Base-by-base conservation (phyloP, 2,329 filamentous ascomycete genomes). In the Phyllosticta citriasiana region DNA sequence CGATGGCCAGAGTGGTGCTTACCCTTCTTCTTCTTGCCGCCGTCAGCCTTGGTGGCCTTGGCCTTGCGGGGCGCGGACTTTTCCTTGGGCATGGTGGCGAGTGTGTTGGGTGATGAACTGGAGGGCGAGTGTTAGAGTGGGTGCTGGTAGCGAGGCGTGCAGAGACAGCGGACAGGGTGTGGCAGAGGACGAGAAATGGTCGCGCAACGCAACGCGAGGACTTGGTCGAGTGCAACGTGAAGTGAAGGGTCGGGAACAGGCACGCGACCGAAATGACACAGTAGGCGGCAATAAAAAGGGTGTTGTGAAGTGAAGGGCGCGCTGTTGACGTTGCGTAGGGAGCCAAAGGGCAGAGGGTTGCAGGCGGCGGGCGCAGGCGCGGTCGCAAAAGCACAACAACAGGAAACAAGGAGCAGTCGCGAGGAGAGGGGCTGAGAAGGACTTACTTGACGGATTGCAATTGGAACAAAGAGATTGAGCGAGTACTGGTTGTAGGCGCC, bases 11-110 rank as follows among this genome's bases (percentile, higher is more conserved):
- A 26, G 73, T 79, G 64, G 14, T 9, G 22, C 60, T 19, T 74
- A 87, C 85, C 86, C 83, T 88, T 88, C 85, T 88, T 88, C 80
- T 84, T 86, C 79, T 86, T 86, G 72, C 82, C 81, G 64, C 76
- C 76, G 65, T 75, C 76, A 67, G 74, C 71, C 73, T 80, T 80
- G 72, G 80, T 76, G 73, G 74, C 72, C 78, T 84, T 85, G 72
- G 79, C 75, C 77, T 84, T 85, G 74, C 84, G 81, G 72, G 82
- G 82, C 67, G 78, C 80, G 65, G 80, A 76, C 77, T 83, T 83
- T 68, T 85, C 84, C 80, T 88, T 88, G 72, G 86, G 85, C 86
- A 89, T 88, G 68, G 60, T 60, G 60, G 54, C 53, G 47, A 19
- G 54, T 53, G 59, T 22, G 58, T 55, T 40, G 30, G 51, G 35